A percentile compares a stretch with the other conserved stretches of the same genome.
These are phyloP conservation scores for Phylloporus sp. DNA, from an alignment of 768 basidiomycete species.

Conservation along the genomic window DNA sequence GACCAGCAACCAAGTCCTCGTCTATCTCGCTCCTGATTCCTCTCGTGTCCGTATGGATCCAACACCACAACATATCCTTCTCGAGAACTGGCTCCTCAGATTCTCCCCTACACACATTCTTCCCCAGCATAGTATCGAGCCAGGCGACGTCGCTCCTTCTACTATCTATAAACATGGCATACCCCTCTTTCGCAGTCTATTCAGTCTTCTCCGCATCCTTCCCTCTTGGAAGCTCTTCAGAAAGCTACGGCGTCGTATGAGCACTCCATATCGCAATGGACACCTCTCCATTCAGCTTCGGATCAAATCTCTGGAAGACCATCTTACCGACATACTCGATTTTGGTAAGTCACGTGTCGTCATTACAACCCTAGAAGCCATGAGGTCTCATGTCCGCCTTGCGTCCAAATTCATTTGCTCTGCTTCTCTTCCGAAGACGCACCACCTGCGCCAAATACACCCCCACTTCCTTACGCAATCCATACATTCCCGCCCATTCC, in stretches of 20 bases:
- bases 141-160: slow-evolving; percentile 56
- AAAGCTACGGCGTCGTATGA: slow-evolving; percentile 46
- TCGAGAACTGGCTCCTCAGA: slow-evolving; percentile 65
- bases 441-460: slow-evolving; percentile 36
- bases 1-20: slow-evolving; percentile 66
- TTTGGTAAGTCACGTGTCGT: slow-evolving; percentile 36
- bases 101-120: slow-evolving; percentile 33
- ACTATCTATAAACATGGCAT: slow-evolving; percentile 86
- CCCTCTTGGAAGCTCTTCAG: slow-evolving; percentile 75
- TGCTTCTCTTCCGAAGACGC: slow-evolving; percentile 30
- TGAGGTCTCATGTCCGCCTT: slow-evolving; percentile 31
- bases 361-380: slow-evolving; percentile 25
- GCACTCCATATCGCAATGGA: slow-evolving; percentile 36
- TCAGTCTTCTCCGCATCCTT: slow-evolving; percentile 63
- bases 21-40: slow-evolving; percentile 55
- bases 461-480: slow-evolving; percentile 46
- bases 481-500: slow-evolving; percentile 65
- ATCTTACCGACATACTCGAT: slow-evolving; percentile 26
- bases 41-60: slow-evolving; percentile 66
- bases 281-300: slow-evolving; percentile 48
- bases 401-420: slow-evolving; percentile 2
- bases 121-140: slow-evolving; percentile 21
- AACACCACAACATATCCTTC: slow-evolving; percentile 61
- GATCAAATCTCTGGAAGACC: slow-evolving; percentile 36
- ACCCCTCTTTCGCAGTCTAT: slow-evolving; percentile 72